Evolutionary conservation across 306 rosid genomes (phyloP).

Genomic region (Mimosa bimucronata): DNA sequence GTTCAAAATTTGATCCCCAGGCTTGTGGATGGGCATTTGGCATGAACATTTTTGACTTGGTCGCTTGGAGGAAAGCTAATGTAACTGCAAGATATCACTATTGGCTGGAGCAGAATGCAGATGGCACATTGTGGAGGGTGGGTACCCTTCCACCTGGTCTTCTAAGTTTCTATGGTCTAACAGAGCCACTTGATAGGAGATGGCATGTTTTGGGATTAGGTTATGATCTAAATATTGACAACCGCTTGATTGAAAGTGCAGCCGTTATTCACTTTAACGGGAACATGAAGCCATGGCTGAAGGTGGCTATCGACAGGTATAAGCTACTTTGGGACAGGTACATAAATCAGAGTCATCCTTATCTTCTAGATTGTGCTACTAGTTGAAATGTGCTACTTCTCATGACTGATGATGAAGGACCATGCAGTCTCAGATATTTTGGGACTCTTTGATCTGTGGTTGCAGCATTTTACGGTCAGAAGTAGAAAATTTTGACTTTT

Average conservation of each 20-base stretch:
- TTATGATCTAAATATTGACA: constrained; percentile 84
- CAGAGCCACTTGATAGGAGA: constrained; percentile 99
- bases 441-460: constrained; percentile 50
- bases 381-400: constrained; percentile 75
- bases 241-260: constrained; percentile 88
- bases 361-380: constrained; percentile 76
- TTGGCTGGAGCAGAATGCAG: constrained; percentile 93
- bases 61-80: constrained; percentile 90
- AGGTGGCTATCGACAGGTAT: constrained; percentile 85
- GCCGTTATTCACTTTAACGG: constrained; percentile 94
- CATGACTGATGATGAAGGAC: constrained; percentile 43
- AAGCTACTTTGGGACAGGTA: constrained; percentile 89
- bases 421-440: constrained; percentile 48
- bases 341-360: constrained; percentile 79
- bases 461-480: constrained; percentile 61
- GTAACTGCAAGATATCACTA: constrained; percentile 84
- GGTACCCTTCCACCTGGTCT: constrained; percentile 98
- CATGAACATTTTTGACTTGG: constrained; percentile 89
- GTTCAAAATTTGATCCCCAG: constrained; percentile 94
- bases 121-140: constrained; percentile 84
- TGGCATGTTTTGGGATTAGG: constrained; percentile 99
- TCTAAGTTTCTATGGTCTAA: constrained; percentile 84
- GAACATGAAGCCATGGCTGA: constrained; percentile 98
- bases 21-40: constrained; percentile 99
- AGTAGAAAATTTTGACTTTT: constrained; percentile 76